Conservation (phyloP, 2,329 filamentous ascomycete genomes). For the Thelonectria blattea region DNA sequence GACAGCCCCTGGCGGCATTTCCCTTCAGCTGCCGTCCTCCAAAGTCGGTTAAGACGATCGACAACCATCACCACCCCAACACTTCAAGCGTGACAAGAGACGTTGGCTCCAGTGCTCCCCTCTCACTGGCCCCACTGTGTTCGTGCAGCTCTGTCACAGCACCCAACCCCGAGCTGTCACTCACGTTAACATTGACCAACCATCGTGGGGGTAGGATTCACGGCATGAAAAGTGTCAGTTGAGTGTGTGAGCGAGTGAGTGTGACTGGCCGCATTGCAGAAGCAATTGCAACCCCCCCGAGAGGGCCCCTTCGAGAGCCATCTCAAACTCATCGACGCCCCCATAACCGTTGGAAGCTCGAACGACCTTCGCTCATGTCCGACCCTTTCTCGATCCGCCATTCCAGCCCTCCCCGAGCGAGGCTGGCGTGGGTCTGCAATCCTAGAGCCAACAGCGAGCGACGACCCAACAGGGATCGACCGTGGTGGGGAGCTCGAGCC, state of each 20-base stretch:
- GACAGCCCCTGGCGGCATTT: not conserved
- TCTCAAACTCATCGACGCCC: not conserved
- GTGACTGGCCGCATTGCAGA: not conserved
- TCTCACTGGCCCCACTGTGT: conserved; percentile 10
- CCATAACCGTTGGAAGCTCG: not conserved
- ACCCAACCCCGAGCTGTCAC: conserved; percentile 4
- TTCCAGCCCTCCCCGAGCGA: conserved; percentile 8
- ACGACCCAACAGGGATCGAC: not conserved
- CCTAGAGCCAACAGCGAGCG: conserved; percentile 9
- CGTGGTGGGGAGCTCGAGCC: not conserved
- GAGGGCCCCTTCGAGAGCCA: conserved; percentile 5
- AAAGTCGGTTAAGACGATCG: conserved; percentile 14
- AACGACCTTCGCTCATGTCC: not conserved
- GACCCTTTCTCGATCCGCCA: not conserved
- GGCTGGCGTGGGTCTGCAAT: conserved; percentile 14
- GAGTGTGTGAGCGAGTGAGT: not conserved
- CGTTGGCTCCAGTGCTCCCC: conserved; percentile 14
- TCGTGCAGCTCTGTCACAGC: conserved; percentile 15
- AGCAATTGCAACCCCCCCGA: conserved; percentile 11
- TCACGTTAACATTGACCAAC: not conserved
- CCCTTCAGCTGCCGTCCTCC: not conserved
- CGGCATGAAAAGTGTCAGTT: not conserved
- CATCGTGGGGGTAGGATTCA: conserved; percentile 11
- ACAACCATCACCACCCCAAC: conserved; percentile 6
- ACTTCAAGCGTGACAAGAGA: not conserved